Conservation (phyloP, 768 basidiomycete genomes). For the Tylopilus plumbeoviolaceoides region DNA sequence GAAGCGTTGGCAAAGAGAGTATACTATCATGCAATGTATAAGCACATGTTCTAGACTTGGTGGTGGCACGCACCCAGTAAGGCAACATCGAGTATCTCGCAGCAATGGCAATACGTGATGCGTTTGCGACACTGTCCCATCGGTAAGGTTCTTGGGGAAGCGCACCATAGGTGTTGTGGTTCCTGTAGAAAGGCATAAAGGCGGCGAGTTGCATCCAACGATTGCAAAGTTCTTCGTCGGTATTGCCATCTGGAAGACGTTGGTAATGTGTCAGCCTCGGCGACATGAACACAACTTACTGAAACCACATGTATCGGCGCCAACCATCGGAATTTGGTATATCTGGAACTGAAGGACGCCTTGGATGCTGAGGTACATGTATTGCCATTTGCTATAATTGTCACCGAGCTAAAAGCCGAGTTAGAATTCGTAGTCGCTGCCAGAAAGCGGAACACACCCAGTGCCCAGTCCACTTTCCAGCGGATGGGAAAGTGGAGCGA, state of each 20-base stretch:
- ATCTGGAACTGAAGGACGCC: constrained; percentile 80
- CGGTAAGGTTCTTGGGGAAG: constrained; percentile 76
- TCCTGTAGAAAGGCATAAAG: constrained; percentile 79
- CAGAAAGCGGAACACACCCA: constrained; percentile 41
- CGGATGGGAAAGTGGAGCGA: constrained; percentile 64
- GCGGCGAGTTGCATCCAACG: constrained; percentile 87
- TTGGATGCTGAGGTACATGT: constrained; percentile 66
- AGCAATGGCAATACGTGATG: constrained; percentile 67
- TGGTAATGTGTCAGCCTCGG: background rate
- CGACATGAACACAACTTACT: constrained; percentile 10
- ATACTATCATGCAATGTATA: constrained; percentile 43
- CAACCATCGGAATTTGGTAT: constrained; percentile 81
- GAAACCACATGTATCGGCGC: constrained; percentile 58
- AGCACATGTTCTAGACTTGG: background rate
- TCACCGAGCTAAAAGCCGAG: constrained; percentile 56
- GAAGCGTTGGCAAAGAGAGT: constrained; percentile 71
- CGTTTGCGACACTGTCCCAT: constrained; percentile 77
- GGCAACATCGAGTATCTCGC: constrained; percentile 69
- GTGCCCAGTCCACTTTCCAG: constrained; percentile 69
- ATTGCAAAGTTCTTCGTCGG: constrained; percentile 76
- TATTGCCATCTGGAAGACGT: constrained; percentile 44
- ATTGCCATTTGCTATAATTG: constrained; percentile 72
- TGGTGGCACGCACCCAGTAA: constrained; percentile 59
- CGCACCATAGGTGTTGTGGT: constrained; percentile 65
- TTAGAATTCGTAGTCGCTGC: background rate